Evolutionary conservation across 768 basidiomycete species (phyloP).

Genomic region (Cantharellus cinnabarinus): DNA sequence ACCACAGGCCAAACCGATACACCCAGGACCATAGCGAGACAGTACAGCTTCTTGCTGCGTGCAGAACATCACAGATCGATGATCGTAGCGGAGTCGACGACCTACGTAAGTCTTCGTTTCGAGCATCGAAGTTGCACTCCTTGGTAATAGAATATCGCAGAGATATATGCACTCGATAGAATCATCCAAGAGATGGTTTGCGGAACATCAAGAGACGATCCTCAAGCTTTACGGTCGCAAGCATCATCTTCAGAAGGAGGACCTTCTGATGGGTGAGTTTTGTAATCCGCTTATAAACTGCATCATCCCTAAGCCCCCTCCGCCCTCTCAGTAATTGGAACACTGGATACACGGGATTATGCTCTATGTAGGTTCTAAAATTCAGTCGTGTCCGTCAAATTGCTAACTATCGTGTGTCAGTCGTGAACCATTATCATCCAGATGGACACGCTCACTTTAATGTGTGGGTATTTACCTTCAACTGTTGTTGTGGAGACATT

Average conservation of each 20-base stretch:
- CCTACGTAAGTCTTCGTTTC: neutral
- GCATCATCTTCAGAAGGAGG: neutral
- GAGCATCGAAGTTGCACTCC: neutral
- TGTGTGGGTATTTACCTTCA: neutral
- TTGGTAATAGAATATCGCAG: neutral
- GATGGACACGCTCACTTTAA: neutral
- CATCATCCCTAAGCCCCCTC: neutral
- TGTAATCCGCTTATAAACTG: neutral
- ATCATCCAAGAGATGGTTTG: neutral
- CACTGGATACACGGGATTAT: neutral
- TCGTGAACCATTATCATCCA: constrained; percentile 1
- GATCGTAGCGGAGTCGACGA: neutral
- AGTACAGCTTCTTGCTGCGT: neutral
- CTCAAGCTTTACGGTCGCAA: neutral
- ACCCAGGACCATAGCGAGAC: neutral
- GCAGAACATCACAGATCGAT: neutral
- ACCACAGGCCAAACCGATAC: neutral
- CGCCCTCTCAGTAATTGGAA: neutral
- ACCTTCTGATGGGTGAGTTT: neutral
- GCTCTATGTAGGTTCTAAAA: neutral
- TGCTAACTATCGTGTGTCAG: neutral
- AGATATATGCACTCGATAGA: neutral
- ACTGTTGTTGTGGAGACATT: neutral
- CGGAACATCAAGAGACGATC: neutral
- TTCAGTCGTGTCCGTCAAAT: neutral